Conservation (phyloP, 768 basidiomycete genomes). For the Xerocomellus intermedius region DNA sequence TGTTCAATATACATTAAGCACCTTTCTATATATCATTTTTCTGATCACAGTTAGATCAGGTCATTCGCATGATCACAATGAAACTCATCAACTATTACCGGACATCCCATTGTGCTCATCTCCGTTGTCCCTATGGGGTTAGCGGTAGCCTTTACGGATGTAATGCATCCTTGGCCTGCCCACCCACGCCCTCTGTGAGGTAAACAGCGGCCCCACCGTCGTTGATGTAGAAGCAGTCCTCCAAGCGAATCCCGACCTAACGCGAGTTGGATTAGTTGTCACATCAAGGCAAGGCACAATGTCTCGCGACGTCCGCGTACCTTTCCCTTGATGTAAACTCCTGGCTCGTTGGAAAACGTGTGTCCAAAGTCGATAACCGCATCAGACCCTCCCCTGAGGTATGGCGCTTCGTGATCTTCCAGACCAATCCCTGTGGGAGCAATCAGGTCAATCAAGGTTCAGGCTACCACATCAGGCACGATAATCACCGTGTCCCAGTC, state of each 20-base stretch:
- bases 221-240: constrained; percentile 78
- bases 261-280: constrained; percentile 12
- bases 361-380: constrained; percentile 60
- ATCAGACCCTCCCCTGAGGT: constrained; percentile 68
- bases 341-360: constrained; percentile 82
- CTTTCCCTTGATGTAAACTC: constrained; percentile 68
- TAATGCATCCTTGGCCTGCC: constrained; percentile 44
- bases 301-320: constrained; percentile 33
- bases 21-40: constrained; percentile 8
- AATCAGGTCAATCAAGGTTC: constrained; percentile 14
- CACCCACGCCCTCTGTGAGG: constrained; percentile 66
- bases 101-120: constrained; percentile 11
- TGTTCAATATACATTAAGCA: constrained; percentile 22
- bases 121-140: constrained; percentile 22
- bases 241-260: constrained; percentile 75
- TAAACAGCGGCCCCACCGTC: constrained; percentile 51
- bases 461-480: constrained; percentile 6
- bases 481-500: constrained; percentile 70
- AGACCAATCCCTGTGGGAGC: constrained; percentile 69
- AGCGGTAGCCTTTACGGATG: constrained; percentile 26
- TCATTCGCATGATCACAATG: neutral
- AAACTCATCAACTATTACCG: neutral
- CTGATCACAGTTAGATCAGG: neutral
- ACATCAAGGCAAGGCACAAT: neutral
- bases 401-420: constrained; percentile 80